Conservation (phyloP, 192 early-diverging fungal species). For the Backusella psychrophila region DNA sequence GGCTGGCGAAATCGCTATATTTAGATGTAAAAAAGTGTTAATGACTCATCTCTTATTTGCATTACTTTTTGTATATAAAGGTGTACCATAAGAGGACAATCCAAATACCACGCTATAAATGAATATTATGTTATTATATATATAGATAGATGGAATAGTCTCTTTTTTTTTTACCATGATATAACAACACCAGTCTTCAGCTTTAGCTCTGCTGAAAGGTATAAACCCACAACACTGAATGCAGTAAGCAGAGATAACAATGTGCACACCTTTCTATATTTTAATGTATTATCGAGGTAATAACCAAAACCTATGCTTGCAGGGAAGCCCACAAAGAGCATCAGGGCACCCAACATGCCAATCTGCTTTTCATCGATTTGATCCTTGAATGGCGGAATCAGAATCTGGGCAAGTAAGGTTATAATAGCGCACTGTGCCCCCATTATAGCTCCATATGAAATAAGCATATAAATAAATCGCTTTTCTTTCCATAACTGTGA, state of each 20-base stretch:
- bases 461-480: conserved; percentile 30
- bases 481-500: conserved; percentile 17
- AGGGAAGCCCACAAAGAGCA: conserved; percentile 34
- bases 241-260: conserved; percentile 21
- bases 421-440: conserved; percentile 40
- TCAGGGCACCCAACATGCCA: conserved; percentile 31
- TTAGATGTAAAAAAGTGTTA: not conserved
- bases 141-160: too few relatives aligned
- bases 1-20: conserved; percentile 39
- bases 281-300: conserved; percentile 31
- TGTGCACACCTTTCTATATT: conserved; percentile 26
- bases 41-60: not conserved
- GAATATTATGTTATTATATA: not conserved
- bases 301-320: conserved; percentile 35
- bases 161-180: conserved; percentile 29
- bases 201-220: conserved; percentile 14
- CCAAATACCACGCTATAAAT: conserved; percentile 37
- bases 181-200: conserved; percentile 15
- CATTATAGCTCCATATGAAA: conserved; percentile 35
- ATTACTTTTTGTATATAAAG: not conserved
- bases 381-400: conserved; percentile 36
- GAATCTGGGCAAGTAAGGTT: conserved; percentile 40
- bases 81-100: conserved; percentile 32
- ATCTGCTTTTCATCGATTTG: conserved; percentile 21
- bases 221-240: conserved; percentile 20